Percentiles rank a stretch among this genome's conserved stretches.
These are phyloP conservation scores for Cudoniella acicularis DNA, from an alignment of 495 filamentous ascomycete genomes.

Conservation along the genomic window DNA sequence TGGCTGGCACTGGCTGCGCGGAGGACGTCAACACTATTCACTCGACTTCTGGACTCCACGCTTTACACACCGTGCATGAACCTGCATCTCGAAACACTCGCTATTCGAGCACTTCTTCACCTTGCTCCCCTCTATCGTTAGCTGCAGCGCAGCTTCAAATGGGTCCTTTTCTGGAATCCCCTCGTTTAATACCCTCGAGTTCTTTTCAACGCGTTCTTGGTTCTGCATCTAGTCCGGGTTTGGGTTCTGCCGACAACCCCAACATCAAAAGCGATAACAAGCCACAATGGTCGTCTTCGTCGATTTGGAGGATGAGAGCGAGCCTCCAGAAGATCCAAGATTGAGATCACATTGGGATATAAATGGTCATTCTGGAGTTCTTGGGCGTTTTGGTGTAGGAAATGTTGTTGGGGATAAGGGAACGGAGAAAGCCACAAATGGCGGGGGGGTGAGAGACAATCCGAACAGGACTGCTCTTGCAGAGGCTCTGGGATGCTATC, in stretches of 20 bases:
- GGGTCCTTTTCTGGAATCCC: slow-evolving; percentile 13
- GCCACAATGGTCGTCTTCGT: slow-evolving; percentile 59
- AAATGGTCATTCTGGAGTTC: neutral
- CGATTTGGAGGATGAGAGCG: slow-evolving; percentile 54
- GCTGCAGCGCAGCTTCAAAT: slow-evolving; percentile 27
- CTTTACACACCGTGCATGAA: neutral
- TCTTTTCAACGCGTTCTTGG: slow-evolving; percentile 1
- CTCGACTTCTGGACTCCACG: neutral
- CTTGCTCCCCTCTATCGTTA: slow-evolving; percentile 6
- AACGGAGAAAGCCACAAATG: slow-evolving; percentile 16
- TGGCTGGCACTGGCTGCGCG: neutral
- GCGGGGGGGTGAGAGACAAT: slow-evolving; percentile 43
- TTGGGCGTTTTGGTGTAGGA: slow-evolving; percentile 8
- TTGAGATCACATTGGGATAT: slow-evolving; percentile 1
- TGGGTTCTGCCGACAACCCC: neutral
- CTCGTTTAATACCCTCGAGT: slow-evolving; percentile 10
- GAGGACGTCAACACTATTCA: neutral
- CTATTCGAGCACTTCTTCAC: neutral
- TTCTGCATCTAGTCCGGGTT: slow-evolving; percentile 3
- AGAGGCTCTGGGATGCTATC: slow-evolving; percentile 81
- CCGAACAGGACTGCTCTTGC: slow-evolving; percentile 70
- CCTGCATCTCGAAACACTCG: neutral
- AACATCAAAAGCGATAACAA: neutral
- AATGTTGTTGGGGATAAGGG: slow-evolving; percentile 12
- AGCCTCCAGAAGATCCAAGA: slow-evolving; percentile 22